Evolutionary conservation across 805 yeast genomes (phyloP), one percentile per base, ranked within the genome.

Genomic region (Starmerella floricola): DNA sequence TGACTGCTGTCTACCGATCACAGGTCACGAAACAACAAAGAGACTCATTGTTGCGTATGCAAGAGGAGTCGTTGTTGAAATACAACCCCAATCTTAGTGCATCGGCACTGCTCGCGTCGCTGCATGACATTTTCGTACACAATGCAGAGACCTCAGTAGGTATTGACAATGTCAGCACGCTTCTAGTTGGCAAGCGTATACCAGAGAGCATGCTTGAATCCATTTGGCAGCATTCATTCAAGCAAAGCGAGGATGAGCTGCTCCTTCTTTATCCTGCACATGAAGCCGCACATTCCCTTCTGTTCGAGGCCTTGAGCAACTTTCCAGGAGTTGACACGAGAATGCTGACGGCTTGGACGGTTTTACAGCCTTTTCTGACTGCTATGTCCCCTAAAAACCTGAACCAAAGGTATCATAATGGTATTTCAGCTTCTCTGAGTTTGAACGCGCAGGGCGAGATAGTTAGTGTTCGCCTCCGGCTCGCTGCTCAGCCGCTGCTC

Each of bases 231-330:
- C 69, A 64, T 42, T 66, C 68, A 4, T 53, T 55, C 37, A 52
- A 58, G 33, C 58, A 67, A 15, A 55, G 59, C 6, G 69, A 64
- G 48, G 67, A 64, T 40, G 68, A 64, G 51, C 55, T 65, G 18
- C 43, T 64, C 8, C 47, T 64, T 20, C 46, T 65, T 11, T 44
- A 53, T 48, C 63, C 62, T 2, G 52, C 60, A 2, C 52, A 53
- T 34, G 46, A 46, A 2, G 55, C 63, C 0, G 52, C 65, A 1
- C 50, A 55, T 1, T 57, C 64, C 12, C 53, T 60, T 19, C 54
- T 62, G 33, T 34, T 49, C 18, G 51, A 58, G 2, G 53, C 58
- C 6, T 46, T 63, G 15, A 48, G 56, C 6, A 46, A 52, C 27
- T 58, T 65, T 40, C 69, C 68, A 10, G 58, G 58, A 33, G 44